Conservation (phyloP, 345 rosid species). For the Cochlearia excelsa region DNA sequence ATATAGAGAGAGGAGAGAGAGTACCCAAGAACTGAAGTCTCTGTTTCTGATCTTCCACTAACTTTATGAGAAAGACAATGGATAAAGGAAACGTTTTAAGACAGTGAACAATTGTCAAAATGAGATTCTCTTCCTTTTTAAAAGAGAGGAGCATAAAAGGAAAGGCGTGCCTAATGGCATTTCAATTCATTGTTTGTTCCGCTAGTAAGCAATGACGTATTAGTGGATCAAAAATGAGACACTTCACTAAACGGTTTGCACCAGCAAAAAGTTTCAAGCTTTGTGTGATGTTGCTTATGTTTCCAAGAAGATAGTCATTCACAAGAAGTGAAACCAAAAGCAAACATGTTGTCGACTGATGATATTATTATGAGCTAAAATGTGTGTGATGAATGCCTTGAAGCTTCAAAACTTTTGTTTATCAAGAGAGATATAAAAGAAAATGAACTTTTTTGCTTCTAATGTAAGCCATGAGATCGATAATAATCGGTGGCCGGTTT, state of each 20-base stretch:
- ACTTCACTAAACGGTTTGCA: conserved; percentile 8
- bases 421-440: conserved; percentile 13
- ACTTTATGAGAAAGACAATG: not conserved
- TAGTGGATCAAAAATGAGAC: conserved; percentile 2
- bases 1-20: conserved; percentile 1
- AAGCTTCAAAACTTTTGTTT: conserved; percentile 28
- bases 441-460: conserved; percentile 14
- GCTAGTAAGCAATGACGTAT: not conserved
- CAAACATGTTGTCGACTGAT: conserved; percentile 10
- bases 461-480: conserved; percentile 6
- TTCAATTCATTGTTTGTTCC: not conserved
- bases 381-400: conserved; percentile 8
- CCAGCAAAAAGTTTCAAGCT: not conserved
- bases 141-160: not conserved
- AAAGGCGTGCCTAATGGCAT: not conserved
- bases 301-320: not conserved
- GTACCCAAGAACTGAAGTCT: conserved; percentile 6
- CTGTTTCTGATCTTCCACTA: conserved; percentile 1
- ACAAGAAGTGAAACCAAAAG: not conserved
- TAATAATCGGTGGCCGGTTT: not conserved
- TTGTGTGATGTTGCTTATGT: not conserved
- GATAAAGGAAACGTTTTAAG: not conserved
- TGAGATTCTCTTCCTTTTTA: conserved; percentile 1
- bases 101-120: not conserved
- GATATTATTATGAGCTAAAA: conserved; percentile 28